Base-by-base conservation (phyloP, 768 basidiomycete species). In the Dioszegia crocea region DNA sequence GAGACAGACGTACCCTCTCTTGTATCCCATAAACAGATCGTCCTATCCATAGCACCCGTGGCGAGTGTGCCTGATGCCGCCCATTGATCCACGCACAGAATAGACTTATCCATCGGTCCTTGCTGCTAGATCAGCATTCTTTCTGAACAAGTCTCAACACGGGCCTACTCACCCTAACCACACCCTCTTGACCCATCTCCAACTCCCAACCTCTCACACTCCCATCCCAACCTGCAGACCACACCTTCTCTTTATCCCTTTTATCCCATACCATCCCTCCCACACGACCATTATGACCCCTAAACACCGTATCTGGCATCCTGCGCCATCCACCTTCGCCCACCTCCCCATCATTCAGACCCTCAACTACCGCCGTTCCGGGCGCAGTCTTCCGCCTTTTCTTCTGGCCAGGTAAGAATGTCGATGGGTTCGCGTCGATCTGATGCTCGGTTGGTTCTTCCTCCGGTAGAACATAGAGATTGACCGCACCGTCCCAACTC, bases 121-220 rank as follows among this genome's bases (percentile, higher is more conserved):
- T 77, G 76, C 75, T 77, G 24, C 29, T 11, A 16, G 9, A 23
- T 60, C 45, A 60, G 59, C 51, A 14, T 31, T 14, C 4, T 12
- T 3, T 29, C 27, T 4, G n/a, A n/a, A n/a, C 27, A 17, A 8
- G 4, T 23, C 4, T 30, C 14, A 9, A n/a, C 26, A 6, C 29
- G 8, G 23, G 63, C 77, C 63, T 48, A 79, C 33, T 33, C 33
- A 33, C 78, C 70, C 78, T 78, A 27, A 74, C 59, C 0, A 74
- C 67, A 9, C 62, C 65, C 46, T 74, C 68, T 12, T 62, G 62
- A 17, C 88, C 90, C 38, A 80, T 82, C 65, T 89, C 87, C 2
- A 87, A 80, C 69, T 96, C 91, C 94, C 94, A 99, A 1, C 82
- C 79, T 23, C 91, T 81, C 4, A 97, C 84, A 0, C 90, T 90